A percentile compares a stretch with the other conserved stretches of the same genome.
Conservation (phyloP, 768 basidiomycete species). For the Vararia minispora region DNA sequence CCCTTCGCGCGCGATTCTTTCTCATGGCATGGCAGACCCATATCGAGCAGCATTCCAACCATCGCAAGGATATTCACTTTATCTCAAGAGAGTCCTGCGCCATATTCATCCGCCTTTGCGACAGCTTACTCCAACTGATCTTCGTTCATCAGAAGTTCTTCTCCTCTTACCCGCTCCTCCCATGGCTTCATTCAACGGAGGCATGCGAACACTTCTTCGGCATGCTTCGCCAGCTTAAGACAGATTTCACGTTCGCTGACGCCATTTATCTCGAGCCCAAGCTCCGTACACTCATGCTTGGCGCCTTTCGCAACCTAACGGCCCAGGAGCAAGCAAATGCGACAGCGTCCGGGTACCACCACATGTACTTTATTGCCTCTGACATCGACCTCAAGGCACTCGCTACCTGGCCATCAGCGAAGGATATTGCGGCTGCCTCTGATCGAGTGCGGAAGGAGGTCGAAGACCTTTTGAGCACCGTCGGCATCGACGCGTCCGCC, state of each 20-base stretch:
- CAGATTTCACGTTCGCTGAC: conserved; percentile 17
- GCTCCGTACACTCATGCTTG: conserved; percentile 11
- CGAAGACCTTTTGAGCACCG: neutral
- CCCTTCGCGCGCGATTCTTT: conserved; percentile 16
- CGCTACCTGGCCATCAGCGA: conserved; percentile 11
- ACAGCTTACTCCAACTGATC: conserved; percentile 16
- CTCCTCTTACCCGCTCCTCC: conserved; percentile 16
- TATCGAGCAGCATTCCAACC: conserved; percentile 13
- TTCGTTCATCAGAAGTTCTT: conserved; percentile 13
- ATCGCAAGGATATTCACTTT: conserved; percentile 13
- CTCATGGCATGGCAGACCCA: conserved; percentile 16
- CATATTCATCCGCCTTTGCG: conserved; percentile 16
- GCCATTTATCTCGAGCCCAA: conserved; percentile 15
- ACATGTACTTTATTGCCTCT: conserved; percentile 14
- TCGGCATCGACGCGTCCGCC: neutral
- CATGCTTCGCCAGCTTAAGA: conserved; percentile 11
- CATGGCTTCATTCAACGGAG: conserved; percentile 24
- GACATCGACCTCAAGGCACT: conserved; percentile 11
- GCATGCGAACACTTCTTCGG: conserved; percentile 22
- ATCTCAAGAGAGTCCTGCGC: conserved; percentile 17
- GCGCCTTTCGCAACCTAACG: conserved; percentile 6
- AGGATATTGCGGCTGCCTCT: neutral
- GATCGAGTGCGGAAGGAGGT: neutral
- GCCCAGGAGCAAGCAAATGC: conserved; percentile 10
- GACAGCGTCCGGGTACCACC: conserved; percentile 15